Evolutionary conservation across 2,329 filamentous ascomycete genomes (phyloP).

Genomic region (Xylaria arbuscula): DNA sequence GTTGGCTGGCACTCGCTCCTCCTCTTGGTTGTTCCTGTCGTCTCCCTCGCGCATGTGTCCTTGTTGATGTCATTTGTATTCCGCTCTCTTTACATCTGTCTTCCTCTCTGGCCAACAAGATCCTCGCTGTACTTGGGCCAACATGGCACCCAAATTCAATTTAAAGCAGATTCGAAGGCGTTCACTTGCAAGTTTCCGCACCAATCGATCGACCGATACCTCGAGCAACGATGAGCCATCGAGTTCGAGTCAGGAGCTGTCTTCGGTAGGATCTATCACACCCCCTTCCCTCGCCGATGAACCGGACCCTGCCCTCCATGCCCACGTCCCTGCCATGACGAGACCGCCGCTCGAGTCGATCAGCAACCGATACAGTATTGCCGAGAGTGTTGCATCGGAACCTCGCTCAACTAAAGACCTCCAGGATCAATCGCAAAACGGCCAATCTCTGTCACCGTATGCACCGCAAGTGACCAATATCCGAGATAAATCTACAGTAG

Average conservation of each 20-base stretch:
- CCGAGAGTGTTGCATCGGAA: slow-evolving; percentile 71
- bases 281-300: slow-evolving; percentile 78
- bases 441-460: slow-evolving; percentile 77
- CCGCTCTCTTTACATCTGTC: neutral
- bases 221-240: slow-evolving; percentile 67
- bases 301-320: slow-evolving; percentile 73
- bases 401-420: slow-evolving; percentile 57
- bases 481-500: slow-evolving; percentile 85
- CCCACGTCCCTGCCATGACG: slow-evolving; percentile 65
- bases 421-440: slow-evolving; percentile 59
- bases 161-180: slow-evolving; percentile 79
- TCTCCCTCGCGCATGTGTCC: neutral
- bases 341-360: slow-evolving; percentile 51
- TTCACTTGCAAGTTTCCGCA: slow-evolving; percentile 79
- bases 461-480: slow-evolving; percentile 84
- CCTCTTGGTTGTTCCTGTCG: neutral
- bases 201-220: slow-evolving; percentile 69
- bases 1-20: slow-evolving; percentile 18
- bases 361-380: slow-evolving; percentile 71
- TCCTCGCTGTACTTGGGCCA: neutral
- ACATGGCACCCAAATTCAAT: slow-evolving; percentile 47
- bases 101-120: slow-evolving; percentile 5
- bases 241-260: slow-evolving; percentile 67
- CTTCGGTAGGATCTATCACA: slow-evolving; percentile 76
- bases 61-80: slow-evolving; percentile 11